These are phyloP conservation scores for Aspergillus mulundensis DNA, from an alignment of 495 filamentous ascomycete genomes.

Conservation along the genomic window DNA sequence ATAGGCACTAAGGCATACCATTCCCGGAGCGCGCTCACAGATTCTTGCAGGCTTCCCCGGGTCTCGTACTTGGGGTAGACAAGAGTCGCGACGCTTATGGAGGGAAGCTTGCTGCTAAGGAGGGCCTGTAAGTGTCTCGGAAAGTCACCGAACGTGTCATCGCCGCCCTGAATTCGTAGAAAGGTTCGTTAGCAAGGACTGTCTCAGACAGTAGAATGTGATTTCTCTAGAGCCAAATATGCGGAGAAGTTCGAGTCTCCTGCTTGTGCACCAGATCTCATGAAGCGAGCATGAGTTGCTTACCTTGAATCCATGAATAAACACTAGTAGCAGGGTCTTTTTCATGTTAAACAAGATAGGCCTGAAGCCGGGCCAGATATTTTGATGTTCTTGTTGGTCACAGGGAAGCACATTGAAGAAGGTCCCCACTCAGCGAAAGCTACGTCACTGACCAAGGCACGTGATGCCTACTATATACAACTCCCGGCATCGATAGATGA, in stretches of 20 bases:
- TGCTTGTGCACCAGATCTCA: background rate
- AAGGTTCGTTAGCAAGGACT: constrained; percentile 3
- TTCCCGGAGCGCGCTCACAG: constrained; percentile 76
- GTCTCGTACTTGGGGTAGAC: constrained; percentile 93
- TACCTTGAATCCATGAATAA: constrained; percentile 98
- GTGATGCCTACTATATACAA: background rate
- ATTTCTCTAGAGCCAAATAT: background rate
- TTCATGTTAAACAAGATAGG: constrained; percentile 52
- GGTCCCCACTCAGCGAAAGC: background rate
- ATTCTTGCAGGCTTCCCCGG: constrained; percentile 75
- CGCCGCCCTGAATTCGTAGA: constrained; percentile 59
- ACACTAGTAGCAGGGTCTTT: constrained; percentile 85
- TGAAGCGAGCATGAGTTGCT: constrained; percentile 5
- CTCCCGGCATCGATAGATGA: too few species aligned
- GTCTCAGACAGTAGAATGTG: too few species aligned
- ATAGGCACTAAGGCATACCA: constrained; percentile 53
- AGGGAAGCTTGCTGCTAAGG: constrained; percentile 66
- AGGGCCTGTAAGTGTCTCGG: constrained; percentile 69
- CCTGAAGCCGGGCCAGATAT: background rate
- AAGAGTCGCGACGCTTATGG: constrained; percentile 62
- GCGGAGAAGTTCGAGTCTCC: background rate
- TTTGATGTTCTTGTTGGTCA: background rate
- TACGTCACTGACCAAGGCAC: background rate
- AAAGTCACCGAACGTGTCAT: constrained; percentile 81
- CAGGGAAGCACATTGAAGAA: background rate